These are phyloP conservation scores for Aspergillus hortae DNA, from an alignment of 2,329 filamentous ascomycete genomes.

Conservation along the genomic window DNA sequence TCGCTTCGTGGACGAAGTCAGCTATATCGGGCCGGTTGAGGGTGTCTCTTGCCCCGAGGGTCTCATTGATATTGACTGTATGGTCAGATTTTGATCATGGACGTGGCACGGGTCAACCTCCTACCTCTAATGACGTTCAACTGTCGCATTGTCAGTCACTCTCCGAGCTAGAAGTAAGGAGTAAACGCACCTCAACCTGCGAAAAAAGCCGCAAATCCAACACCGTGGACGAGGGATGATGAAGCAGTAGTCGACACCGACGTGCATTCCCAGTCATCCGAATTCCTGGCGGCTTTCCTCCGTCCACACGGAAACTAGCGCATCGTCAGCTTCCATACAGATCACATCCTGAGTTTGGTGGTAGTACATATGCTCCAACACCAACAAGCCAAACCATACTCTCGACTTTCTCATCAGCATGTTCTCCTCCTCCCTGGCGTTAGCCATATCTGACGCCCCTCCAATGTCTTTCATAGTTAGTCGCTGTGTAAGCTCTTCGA, in stretches of 20 bases:
- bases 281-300: constrained; percentile 45
- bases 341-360: too few relatives aligned
- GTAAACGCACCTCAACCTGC: constrained; percentile 43
- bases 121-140: constrained; percentile 42
- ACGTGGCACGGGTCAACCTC: background rate
- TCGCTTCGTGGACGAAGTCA: constrained; percentile 43
- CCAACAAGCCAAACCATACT: constrained; percentile 52
- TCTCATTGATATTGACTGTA: constrained; percentile 36
- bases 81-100: constrained; percentile 1
- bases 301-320: constrained; percentile 40
- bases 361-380: constrained; percentile 48
- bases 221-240: constrained; percentile 42
- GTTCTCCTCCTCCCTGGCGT: constrained; percentile 22
- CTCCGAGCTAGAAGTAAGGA: background rate
- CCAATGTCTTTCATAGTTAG: constrained; percentile 25
- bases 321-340: constrained; percentile 1
- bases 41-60: constrained; percentile 22
- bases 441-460: constrained; percentile 10
- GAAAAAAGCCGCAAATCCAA: constrained; percentile 52
- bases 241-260: constrained; percentile 45
- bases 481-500: constrained; percentile 35
- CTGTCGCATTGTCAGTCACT: constrained; percentile 19
- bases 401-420: constrained; percentile 43
- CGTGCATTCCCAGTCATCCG: constrained; percentile 35
- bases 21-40: constrained; percentile 35